These are phyloP conservation scores for Mollisiaceae sp. DNA, from an alignment of 2,329 filamentous ascomycete species.

Conservation along the genomic window DNA sequence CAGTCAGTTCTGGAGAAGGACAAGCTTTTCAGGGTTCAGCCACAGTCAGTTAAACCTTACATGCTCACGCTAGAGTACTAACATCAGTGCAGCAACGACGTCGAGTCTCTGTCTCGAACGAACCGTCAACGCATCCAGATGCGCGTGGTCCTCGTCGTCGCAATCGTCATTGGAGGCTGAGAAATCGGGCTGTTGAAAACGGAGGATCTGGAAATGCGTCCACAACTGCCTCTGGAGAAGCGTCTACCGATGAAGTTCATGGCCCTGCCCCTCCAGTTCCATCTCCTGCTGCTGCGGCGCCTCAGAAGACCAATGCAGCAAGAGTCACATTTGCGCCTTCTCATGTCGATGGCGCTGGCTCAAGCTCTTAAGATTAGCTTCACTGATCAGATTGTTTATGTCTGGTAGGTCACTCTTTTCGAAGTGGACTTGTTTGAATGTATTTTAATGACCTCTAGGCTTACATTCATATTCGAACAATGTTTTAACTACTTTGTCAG, in stretches of 20 bases:
- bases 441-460: neutral
- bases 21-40: constrained; percentile 26
- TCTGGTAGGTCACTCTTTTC: neutral
- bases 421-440: neutral
- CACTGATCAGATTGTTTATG: neutral
- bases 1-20: constrained; percentile 33
- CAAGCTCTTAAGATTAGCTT: neutral
- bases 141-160: constrained; percentile 30
- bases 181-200: constrained; percentile 31
- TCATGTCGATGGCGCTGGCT: neutral
- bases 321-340: constrained; percentile 18
- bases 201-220: constrained; percentile 19
- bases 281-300: constrained; percentile 19
- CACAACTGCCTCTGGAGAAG: constrained; percentile 25
- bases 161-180: constrained; percentile 40
- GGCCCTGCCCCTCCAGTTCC: constrained; percentile 23
- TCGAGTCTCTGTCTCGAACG: constrained; percentile 40
- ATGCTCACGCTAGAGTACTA: constrained; percentile 19
- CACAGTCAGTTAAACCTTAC: constrained; percentile 20
- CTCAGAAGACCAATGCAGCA: neutral
- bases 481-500: neutral
- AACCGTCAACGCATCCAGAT: constrained; percentile 32
- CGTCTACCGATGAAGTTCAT: constrained; percentile 20
- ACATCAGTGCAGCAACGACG: constrained; percentile 31
- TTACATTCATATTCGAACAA: neutral